Conservation (phyloP, 2,329 filamentous ascomycete genomes). For the Aureobasidium sp. region DNA sequence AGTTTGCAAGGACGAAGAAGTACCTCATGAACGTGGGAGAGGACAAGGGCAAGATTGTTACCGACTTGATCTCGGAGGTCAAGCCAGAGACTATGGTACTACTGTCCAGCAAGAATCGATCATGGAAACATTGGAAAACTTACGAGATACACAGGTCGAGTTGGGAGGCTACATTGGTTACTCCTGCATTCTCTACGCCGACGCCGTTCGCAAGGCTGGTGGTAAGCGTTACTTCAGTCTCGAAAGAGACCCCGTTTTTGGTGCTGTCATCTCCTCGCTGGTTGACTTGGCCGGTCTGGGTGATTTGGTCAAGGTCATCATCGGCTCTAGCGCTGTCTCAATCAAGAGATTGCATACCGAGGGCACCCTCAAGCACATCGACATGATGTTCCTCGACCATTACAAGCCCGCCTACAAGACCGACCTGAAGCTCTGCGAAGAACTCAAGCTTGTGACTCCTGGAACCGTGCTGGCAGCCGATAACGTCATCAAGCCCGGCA, state of each 20-base stretch:
- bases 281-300: constrained; percentile 67
- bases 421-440: constrained; percentile 71
- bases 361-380: constrained; percentile 52
- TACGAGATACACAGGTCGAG: constrained; percentile 48
- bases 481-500: constrained; percentile 65
- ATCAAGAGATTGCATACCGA: constrained; percentile 52
- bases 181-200: constrained; percentile 68
- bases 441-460: constrained; percentile 55
- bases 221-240: constrained; percentile 63
- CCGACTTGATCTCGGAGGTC: constrained; percentile 57
- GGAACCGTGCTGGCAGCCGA: constrained; percentile 62
- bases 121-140: constrained; percentile 17
- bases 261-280: constrained; percentile 60
- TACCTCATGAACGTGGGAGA: constrained; percentile 77
- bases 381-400: constrained; percentile 74
- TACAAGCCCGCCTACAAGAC: constrained; percentile 68
- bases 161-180: constrained; percentile 78
- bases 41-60: constrained; percentile 65
- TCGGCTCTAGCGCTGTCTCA: constrained; percentile 62
- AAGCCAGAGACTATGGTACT: constrained; percentile 60
- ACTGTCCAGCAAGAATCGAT: constrained; percentile 4
- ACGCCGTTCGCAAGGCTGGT: constrained; percentile 56
- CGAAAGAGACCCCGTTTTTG: constrained; percentile 68
- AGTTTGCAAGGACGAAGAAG: constrained; percentile 57
- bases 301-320: constrained; percentile 61